Percentiles rank a stretch among this genome's conserved stretches.
Conservation (phyloP, 441 rosid genomes). For the Erodium moschatum region DNA sequence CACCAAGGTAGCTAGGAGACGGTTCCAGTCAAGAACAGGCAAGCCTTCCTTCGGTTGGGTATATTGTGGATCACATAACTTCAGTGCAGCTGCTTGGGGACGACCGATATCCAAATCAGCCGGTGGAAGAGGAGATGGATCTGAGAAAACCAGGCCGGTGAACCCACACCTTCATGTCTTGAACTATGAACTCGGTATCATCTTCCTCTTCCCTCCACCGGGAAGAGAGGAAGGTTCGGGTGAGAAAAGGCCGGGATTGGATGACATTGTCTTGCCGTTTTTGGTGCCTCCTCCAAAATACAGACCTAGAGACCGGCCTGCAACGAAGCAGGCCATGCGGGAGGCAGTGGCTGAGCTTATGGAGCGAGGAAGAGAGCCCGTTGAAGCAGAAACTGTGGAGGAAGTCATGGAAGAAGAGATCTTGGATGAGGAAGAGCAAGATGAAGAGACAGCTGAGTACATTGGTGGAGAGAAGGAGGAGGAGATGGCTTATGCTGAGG, state of each 20-base stretch:
- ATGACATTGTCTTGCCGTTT: constrained; percentile 62
- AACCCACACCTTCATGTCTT: constrained; percentile 50
- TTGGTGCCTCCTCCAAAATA: constrained; percentile 75
- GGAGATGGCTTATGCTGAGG: constrained; percentile 63
- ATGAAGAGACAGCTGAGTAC: constrained; percentile 27
- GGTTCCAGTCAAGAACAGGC: constrained; percentile 42
- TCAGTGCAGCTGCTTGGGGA: constrained; percentile 96
- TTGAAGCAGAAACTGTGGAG: too few species aligned
- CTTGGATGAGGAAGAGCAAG: constrained; percentile 51
- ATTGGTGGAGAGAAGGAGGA: constrained; percentile 61
- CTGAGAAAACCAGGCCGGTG: constrained; percentile 20
- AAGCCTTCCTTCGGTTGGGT: constrained; percentile 70
- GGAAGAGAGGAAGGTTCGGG: constrained; percentile 23
- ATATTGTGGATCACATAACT: constrained; percentile 86
- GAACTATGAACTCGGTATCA: constrained; percentile 81
- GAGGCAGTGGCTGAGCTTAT: constrained; percentile 43
- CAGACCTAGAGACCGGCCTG: constrained; percentile 55
- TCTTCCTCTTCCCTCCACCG: constrained; percentile 62
- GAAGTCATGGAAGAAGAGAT: constrained; percentile 21
- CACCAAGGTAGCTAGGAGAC: constrained; percentile 56
- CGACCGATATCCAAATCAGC: constrained; percentile 34
- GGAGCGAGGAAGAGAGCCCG: constrained; percentile 25
- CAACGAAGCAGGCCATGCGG: constrained; percentile 64
- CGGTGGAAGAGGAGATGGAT: too few species aligned
- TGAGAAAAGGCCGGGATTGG: constrained; percentile 29